A percentile compares a stretch with the other conserved stretches of the same genome.
Conservation (phyloP, 1,284 basidiomycete species). For the Prillingera fragicola region DNA sequence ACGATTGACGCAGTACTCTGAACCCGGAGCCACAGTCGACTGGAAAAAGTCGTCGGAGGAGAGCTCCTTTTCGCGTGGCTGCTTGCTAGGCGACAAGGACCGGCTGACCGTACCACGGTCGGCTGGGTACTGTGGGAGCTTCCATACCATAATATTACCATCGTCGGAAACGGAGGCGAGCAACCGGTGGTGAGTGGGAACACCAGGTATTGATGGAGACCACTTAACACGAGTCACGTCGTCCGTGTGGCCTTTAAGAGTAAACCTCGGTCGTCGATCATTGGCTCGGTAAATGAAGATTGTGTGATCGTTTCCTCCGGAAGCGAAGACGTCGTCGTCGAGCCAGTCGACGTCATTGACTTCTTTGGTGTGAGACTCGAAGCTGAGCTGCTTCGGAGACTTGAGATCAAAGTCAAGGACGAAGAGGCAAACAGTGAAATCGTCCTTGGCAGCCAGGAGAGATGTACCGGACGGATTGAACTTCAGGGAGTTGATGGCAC, state of each 20-base stretch:
- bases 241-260: constrained; percentile 41
- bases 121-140: constrained; percentile 32
- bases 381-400: constrained; percentile 20
- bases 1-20: constrained; percentile 30
- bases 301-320: constrained; percentile 39
- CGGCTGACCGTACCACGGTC: constrained; percentile 19
- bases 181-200: constrained; percentile 14
- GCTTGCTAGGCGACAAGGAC: constrained; percentile 19
- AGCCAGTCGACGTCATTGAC: constrained; percentile 47
- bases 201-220: constrained; percentile 23
- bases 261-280: constrained; percentile 33
- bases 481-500: constrained; percentile 36
- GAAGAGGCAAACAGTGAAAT: constrained; percentile 27
- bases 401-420: constrained; percentile 18
- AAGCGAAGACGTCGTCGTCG: constrained; percentile 43
- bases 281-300: constrained; percentile 37
- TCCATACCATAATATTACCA: constrained; percentile 40
- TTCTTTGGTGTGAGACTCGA: constrained; percentile 39
- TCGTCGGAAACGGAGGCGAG: constrained; percentile 41
- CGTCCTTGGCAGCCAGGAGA: constrained; percentile 34
- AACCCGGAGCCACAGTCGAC: constrained; percentile 18
- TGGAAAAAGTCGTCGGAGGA: constrained; percentile 25
- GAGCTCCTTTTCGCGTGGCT: constrained; percentile 11
- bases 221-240: constrained; percentile 40
- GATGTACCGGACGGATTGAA: constrained; percentile 38